Percentiles rank a stretch among this genome's conserved stretches.
These are phyloP conservation scores for Hemileia vastatrix DNA, from an alignment of 1,284 basidiomycete species.

Conservation along the genomic window DNA sequence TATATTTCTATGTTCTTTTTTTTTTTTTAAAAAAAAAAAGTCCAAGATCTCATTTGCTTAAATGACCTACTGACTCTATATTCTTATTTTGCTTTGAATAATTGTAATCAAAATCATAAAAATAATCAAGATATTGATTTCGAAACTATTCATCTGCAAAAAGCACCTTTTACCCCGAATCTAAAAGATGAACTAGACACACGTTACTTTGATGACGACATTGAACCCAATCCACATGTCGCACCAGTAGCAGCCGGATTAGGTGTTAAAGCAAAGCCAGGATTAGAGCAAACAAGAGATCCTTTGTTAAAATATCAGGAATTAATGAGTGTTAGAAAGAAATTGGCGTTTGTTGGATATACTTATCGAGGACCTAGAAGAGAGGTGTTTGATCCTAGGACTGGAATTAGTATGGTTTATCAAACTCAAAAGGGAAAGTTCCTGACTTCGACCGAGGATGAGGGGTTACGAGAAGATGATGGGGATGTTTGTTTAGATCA, in stretches of 20 bases:
- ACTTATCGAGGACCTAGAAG: slow-evolving; percentile 50
- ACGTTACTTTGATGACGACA: slow-evolving; percentile 59
- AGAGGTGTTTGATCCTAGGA: slow-evolving; percentile 20
- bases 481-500: too few relatives aligned
- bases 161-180: slow-evolving; percentile 78
- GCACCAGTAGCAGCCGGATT: slow-evolving; percentile 76
- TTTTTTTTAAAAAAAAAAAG: too few relatives aligned
- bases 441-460: too few relatives aligned
- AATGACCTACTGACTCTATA: too few relatives aligned
- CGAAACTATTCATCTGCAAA: slow-evolving; percentile 64
- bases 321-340: slow-evolving; percentile 80
- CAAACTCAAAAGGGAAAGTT: too few relatives aligned
- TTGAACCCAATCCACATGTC: slow-evolving; percentile 76
- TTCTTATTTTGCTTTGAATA: too few relatives aligned
- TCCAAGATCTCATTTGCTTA: too few relatives aligned
- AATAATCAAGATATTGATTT: slow-evolving; percentile 71
- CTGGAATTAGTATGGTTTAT: slow-evolving; percentile 6
- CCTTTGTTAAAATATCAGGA: slow-evolving; percentile 77
- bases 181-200: slow-evolving; percentile 71
- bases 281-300: slow-evolving; percentile 77
- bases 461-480: too few relatives aligned
- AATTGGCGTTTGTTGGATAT: slow-evolving; percentile 77
- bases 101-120: too few relatives aligned
- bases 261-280: too few relatives aligned
- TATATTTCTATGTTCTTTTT: too few relatives aligned